Percentiles rank a stretch among this genome's conserved stretches.
Conservation (phyloP, 352 stramenopile genomes). For the Phytophthora idaei region DNA sequence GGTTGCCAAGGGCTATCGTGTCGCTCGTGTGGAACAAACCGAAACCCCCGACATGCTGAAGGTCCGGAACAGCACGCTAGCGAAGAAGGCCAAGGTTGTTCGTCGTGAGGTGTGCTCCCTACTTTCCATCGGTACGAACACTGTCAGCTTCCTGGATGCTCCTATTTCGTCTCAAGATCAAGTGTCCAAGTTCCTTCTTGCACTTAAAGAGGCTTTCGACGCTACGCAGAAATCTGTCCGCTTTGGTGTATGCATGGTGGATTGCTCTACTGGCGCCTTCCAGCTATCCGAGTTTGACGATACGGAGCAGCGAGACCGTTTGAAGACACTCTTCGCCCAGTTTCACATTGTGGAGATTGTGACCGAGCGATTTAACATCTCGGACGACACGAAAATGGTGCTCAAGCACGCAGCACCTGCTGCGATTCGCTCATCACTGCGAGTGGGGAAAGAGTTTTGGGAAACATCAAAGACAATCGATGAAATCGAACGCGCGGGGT, state of each 20-base stretch:
- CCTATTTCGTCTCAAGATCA: slow-evolving; percentile 61
- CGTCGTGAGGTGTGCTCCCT: slow-evolving; percentile 96
- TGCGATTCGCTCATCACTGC: slow-evolving; percentile 66
- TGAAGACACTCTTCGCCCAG: slow-evolving; percentile 96
- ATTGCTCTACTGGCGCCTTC: slow-evolving; percentile 93
- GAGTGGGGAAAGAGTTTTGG: slow-evolving; percentile 90
- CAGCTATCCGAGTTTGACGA: slow-evolving; percentile 98
- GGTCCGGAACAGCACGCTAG: slow-evolving; percentile 84
- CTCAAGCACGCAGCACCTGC: slow-evolving; percentile 75
- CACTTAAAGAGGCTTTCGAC: slow-evolving; percentile 81
- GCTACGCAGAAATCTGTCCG: slow-evolving; percentile 45
- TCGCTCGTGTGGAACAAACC: slow-evolving; percentile 99
- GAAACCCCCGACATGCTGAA: slow-evolving; percentile 98
- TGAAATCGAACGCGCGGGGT: slow-evolving; percentile 89
- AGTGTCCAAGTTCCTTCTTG: slow-evolving; percentile 63
- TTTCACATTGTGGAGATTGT: slow-evolving; percentile 88
- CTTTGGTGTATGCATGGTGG: slow-evolving; percentile 96
- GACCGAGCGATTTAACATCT: slow-evolving; percentile 70
- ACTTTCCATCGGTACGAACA: slow-evolving; percentile 95
- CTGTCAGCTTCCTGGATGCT: slow-evolving; percentile 94
- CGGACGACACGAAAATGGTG: slow-evolving; percentile 68
- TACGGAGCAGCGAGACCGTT: slow-evolving; percentile 92
- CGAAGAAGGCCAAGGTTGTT: slow-evolving; percentile 89
- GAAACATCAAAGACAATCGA: slow-evolving; percentile 87
- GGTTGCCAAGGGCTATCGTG: slow-evolving; percentile 96